Conservation (phyloP, 805 yeast genomes). For the Candida corydali region DNA sequence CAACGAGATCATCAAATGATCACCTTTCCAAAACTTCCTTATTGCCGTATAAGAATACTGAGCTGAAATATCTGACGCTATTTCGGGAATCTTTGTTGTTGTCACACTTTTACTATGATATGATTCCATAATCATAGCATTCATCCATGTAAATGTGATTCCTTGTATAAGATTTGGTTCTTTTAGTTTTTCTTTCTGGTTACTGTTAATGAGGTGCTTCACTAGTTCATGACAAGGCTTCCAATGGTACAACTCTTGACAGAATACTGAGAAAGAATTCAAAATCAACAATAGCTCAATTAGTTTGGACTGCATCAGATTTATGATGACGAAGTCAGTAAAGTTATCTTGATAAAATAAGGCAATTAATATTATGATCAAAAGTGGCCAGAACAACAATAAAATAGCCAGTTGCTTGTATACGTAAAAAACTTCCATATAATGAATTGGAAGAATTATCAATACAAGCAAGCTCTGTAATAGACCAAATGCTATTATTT, state of each 20-base stretch:
- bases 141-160: slow-evolving; percentile 47
- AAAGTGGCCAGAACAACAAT: slow-evolving; percentile 27
- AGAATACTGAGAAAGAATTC: slow-evolving; percentile 28
- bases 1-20: slow-evolving; percentile 16
- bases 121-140: slow-evolving; percentile 37
- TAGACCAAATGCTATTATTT: slow-evolving; percentile 14
- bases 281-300: slow-evolving; percentile 24
- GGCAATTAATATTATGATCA: slow-evolving; percentile 14
- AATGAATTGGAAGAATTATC: slow-evolving; percentile 23
- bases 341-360: slow-evolving; percentile 23
- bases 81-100: slow-evolving; percentile 27
- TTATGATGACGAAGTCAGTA: slow-evolving; percentile 21
- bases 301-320: slow-evolving; percentile 3
- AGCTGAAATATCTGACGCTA: slow-evolving; percentile 23
- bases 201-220: slow-evolving; percentile 20
- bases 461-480: slow-evolving; percentile 9
- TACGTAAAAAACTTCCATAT: slow-evolving; percentile 18
- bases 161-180: slow-evolving; percentile 33
- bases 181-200: slow-evolving; percentile 14
- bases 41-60: slow-evolving; percentile 14
- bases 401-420: slow-evolving; percentile 20
- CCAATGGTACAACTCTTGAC: slow-evolving; percentile 37
- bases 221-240: slow-evolving; percentile 37
- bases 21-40: slow-evolving; percentile 14
- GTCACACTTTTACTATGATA: slow-evolving; percentile 34